Conservation (phyloP, 805 yeast genomes). For the Metschnikowia santaceciliae region DNA sequence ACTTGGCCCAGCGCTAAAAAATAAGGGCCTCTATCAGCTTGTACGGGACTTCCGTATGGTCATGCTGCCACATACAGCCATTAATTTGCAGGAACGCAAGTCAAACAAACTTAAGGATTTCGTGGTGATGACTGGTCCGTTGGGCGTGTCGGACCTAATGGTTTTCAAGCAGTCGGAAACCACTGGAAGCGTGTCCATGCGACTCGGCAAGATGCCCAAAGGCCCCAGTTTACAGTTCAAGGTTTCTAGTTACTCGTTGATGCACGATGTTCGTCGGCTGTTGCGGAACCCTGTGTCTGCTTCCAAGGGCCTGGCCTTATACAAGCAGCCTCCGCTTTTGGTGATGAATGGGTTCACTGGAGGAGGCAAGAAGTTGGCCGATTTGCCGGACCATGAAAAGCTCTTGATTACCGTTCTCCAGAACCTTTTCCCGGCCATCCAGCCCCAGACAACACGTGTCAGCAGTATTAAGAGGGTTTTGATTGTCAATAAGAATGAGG, state of each 20-base stretch:
- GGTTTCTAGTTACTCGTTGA: slow-evolving; percentile 70
- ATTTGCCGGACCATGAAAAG: slow-evolving; percentile 69
- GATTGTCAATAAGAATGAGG: slow-evolving; percentile 70
- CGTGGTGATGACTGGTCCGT: slow-evolving; percentile 97
- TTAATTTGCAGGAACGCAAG: slow-evolving; percentile 79
- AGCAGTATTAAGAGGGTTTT: slow-evolving; percentile 77
- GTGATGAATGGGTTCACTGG: slow-evolving; percentile 84
- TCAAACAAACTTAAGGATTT: slow-evolving; percentile 86
- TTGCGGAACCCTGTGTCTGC: slow-evolving; percentile 77
- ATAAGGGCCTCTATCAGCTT: slow-evolving; percentile 77
- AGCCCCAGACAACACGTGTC: slow-evolving; percentile 77
- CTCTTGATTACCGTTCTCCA: slow-evolving; percentile 86
- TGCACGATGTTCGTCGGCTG: slow-evolving; percentile 70
- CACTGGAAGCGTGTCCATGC: slow-evolving; percentile 74
- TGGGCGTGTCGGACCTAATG: slow-evolving; percentile 86
- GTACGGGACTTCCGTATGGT: slow-evolving; percentile 83
- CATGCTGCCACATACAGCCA: slow-evolving; percentile 97
- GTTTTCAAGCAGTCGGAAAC: slow-evolving; percentile 78
- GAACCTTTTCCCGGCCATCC: slow-evolving; percentile 91
- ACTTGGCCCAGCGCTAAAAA: slow-evolving; percentile 70
- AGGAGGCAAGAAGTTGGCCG: slow-evolving; percentile 46
- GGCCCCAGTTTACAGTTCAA: slow-evolving; percentile 92
- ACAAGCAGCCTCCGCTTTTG: slow-evolving; percentile 76
- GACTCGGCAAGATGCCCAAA: slow-evolving; percentile 83
- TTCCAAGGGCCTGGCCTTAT: slow-evolving; percentile 59